Evolutionary conservation across 495 filamentous ascomycete species (phyloP).

Genomic region (Neurospora cerealis): DNA sequence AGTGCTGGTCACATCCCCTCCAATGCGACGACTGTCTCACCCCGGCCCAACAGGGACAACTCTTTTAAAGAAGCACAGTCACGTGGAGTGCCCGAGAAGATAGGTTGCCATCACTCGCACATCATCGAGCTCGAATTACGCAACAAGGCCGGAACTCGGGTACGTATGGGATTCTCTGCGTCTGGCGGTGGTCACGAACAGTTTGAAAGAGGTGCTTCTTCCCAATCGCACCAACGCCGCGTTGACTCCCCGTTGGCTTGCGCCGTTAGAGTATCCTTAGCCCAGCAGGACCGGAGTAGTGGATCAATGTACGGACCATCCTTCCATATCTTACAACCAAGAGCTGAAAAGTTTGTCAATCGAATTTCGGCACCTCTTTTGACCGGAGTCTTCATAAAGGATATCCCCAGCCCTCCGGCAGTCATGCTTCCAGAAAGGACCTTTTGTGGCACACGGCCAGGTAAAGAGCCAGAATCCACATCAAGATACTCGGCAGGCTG

Average conservation of each 20-base stretch:
- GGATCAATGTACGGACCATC: not conserved
- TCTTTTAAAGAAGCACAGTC: not conserved
- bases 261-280: not conserved
- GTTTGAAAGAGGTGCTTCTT: not conserved
- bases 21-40: not conserved
- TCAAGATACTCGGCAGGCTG: not conserved
- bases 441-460: not conserved
- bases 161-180: not conserved
- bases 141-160: not conserved
- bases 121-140: not conserved
- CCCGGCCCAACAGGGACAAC: not conserved
- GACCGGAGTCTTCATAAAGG: not conserved
- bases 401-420: not conserved
- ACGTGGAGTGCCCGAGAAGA: not conserved
- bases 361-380: not conserved
- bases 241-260: not conserved
- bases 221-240: not conserved
- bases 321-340: not conserved
- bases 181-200: not conserved
- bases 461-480: not conserved
- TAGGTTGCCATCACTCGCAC: not conserved
- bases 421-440: not conserved
- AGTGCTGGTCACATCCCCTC: not conserved
- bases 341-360: not conserved
- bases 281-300: not conserved